Conservation (phyloP, 495 filamentous ascomycete genomes). For the Lasiosphaeriaceae sp. region DNA sequence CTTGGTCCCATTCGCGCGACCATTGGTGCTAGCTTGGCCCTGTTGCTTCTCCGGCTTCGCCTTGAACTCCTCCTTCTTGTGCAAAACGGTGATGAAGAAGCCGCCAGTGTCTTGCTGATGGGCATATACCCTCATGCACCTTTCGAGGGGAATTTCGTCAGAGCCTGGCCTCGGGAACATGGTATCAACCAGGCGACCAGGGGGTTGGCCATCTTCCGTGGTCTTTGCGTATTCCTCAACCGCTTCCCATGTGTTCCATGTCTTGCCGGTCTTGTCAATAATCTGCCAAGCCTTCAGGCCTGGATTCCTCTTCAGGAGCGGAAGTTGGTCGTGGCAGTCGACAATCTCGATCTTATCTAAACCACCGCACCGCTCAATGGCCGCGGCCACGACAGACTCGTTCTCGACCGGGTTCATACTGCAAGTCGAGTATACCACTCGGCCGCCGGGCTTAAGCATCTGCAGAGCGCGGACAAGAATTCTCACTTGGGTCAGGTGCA, state of each 20-base stretch:
- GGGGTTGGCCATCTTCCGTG: constrained; percentile 49
- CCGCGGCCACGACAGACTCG: constrained; percentile 78
- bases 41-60: constrained; percentile 69
- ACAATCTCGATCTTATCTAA: constrained; percentile 74
- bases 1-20: constrained; percentile 33
- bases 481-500: constrained; percentile 77
- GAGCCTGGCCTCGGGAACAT: constrained; percentile 73
- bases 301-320: constrained; percentile 65
- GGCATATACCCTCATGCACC: constrained; percentile 89
- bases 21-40: constrained; percentile 56
- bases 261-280: constrained; percentile 73
- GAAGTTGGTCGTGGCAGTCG: constrained; percentile 73
- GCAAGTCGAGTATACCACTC: constrained; percentile 95
- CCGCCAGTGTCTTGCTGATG: constrained; percentile 94
- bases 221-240: constrained; percentile 60
- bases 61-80: constrained; percentile 85
- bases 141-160: constrained; percentile 68
- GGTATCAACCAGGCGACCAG: constrained; percentile 61
- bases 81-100: constrained; percentile 94
- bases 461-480: constrained; percentile 92
- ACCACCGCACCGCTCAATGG: constrained; percentile 89
- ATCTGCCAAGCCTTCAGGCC: constrained; percentile 80
- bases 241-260: constrained; percentile 75
- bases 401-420: constrained; percentile 98
- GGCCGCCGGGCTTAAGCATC: constrained; percentile 92